Base-by-base conservation (phyloP, 2,329 filamentous ascomycete species). In the Neonectria magnoliae region DNA sequence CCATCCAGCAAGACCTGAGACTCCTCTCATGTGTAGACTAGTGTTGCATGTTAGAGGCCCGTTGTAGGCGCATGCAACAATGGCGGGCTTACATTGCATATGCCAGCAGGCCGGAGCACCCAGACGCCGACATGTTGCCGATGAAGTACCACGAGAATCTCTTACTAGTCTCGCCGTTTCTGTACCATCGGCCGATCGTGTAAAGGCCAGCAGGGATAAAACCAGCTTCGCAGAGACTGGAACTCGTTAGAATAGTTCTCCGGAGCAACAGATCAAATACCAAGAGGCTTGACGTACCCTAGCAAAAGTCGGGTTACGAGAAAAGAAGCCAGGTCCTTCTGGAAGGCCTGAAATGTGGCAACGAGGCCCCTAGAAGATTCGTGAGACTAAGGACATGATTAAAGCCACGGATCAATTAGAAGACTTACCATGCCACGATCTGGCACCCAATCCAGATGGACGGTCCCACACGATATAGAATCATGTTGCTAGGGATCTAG, bases 131-230 rank as follows among this genome's bases (percentile, higher is more conserved):
- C 64, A 81, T 78, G 52, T 82, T 84, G 2, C 82, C 82, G 18
- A 84, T 76, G 57, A 83, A 84, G 68, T 80, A 84, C 60, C 75
- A 76, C 11, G 81, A 78, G 57, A 84, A 82, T 2, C 82, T 74
- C 69, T 82, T 83, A 53, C 80, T 81, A 0, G 80, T 83, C 64
- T 85, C 82, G 8, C 77, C 75, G 4, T 77, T 77, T 29, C 81
- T 84, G 61, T 85, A 84, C 82, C 81, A 84, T 2, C 79, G 76
- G 0, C 82, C 83, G 1, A 85, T 78, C 0, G 83, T 84, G 72
- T 80, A 85, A 2, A 84, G 73, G 7, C 81, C 81, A 1, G 81
- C 83, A 3, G 71, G 71, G 36, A 73, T 73, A 31, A 51, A 77
- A 60, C 31, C 82, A 76, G 65, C 72, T 48, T 75, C 77, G 60